Conservation (phyloP, 352 stramenopile genomes). For the Pythium aristosporum region DNA sequence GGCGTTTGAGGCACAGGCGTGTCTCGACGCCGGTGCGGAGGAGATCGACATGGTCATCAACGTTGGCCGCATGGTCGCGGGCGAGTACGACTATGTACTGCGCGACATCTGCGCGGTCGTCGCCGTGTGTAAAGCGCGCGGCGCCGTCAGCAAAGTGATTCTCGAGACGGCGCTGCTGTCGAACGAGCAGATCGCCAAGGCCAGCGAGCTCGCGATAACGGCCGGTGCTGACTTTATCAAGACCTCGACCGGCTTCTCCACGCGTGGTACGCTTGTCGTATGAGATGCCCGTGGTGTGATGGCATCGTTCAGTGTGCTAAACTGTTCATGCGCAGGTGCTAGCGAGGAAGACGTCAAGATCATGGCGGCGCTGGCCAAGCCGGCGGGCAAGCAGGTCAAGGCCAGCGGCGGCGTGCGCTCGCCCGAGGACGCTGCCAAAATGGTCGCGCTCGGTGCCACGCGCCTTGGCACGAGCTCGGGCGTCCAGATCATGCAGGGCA, state of each 20-base stretch:
- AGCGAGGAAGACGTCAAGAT: constrained; percentile 76
- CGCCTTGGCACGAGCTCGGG: constrained; percentile 66
- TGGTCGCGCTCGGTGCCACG: constrained; percentile 71
- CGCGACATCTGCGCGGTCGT: constrained; percentile 75
- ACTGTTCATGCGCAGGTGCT: constrained; percentile 32
- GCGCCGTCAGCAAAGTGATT: constrained; percentile 77
- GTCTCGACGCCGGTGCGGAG: constrained; percentile 65
- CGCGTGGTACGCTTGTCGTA: too few relatives aligned
- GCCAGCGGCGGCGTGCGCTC: constrained; percentile 80
- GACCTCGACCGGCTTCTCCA: constrained; percentile 85
- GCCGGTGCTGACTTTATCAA: constrained; percentile 87
- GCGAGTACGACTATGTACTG: constrained; percentile 73
- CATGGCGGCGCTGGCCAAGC: constrained; percentile 65
- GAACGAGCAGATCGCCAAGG: constrained; percentile 65
- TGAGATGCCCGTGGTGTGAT: too few relatives aligned
- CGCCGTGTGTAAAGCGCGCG: constrained; percentile 57
- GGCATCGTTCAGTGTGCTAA: too few relatives aligned
- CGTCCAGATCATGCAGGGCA: constrained; percentile 62
- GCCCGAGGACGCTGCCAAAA: constrained; percentile 57
- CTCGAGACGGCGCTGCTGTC: constrained; percentile 80
- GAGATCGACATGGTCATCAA: constrained; percentile 91
- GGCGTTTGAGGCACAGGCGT: constrained; percentile 67
- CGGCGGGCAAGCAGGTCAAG: constrained; percentile 73
- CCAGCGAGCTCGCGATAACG: constrained; percentile 62
- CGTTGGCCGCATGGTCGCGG: constrained; percentile 55